Evolutionary conservation across 208 protist genomes (phyloP).

Genomic region (Leptomonas pyrrhocoris): DNA sequence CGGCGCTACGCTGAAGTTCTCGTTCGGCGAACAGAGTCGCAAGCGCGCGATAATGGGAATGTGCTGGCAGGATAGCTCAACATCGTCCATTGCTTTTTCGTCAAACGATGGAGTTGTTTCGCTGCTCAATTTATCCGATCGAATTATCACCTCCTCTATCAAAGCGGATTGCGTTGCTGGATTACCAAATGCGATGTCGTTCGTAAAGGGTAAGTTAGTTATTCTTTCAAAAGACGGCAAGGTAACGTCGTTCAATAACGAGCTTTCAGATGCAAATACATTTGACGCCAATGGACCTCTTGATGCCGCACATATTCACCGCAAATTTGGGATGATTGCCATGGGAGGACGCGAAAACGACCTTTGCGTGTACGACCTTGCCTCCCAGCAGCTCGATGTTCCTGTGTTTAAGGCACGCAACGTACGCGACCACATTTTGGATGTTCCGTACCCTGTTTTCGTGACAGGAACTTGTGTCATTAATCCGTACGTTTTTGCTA

Average conservation of each 20-base stretch:
- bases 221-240: constrained; percentile 55
- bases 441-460: constrained; percentile 76
- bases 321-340: constrained; percentile 76
- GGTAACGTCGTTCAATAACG: constrained; percentile 39
- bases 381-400: constrained; percentile 34
- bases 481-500: constrained; percentile 81
- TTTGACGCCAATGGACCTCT: constrained; percentile 59
- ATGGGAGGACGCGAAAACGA: constrained; percentile 80
- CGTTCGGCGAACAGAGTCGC: constrained; percentile 72
- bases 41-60: constrained; percentile 67
- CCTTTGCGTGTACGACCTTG: constrained; percentile 71
- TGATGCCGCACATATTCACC: constrained; percentile 77
- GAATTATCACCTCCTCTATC: constrained; percentile 32
- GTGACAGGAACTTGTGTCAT: constrained; percentile 74
- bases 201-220: constrained; percentile 61
- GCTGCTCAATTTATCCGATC: constrained; percentile 44
- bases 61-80: constrained; percentile 74
- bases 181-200: constrained; percentile 63
- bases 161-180: constrained; percentile 48
- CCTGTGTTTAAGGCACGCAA: constrained; percentile 73
- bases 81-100: constrained; percentile 61
- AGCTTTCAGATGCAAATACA: constrained; percentile 23
- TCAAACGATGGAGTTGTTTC: constrained; percentile 67
- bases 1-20: constrained; percentile 64
- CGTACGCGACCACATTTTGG: constrained; percentile 75